A percentile compares a stretch with the other conserved stretches of the same genome.
phyloP scores from a whole-genome alignment of 208 protist genomes.

The Crithidia acanthocephali region DNA sequence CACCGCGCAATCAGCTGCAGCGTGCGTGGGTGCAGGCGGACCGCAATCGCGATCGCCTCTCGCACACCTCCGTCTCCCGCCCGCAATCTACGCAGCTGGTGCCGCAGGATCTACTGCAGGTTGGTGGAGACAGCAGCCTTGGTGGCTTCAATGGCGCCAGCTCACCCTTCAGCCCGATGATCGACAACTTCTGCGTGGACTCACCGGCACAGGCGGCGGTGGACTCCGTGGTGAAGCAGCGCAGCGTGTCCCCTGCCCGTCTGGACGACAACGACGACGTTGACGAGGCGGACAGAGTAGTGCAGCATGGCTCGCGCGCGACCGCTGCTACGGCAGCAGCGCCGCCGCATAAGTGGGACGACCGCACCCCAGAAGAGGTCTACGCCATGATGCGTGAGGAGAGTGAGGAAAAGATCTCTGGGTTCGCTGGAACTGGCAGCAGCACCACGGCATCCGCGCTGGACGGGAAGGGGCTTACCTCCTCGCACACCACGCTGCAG shows the following conservation, averaged over 20 bases:
- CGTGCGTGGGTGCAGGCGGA: conserved; percentile 66
- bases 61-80: conserved; percentile 20
- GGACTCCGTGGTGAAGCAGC: not conserved
- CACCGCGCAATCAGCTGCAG: conserved; percentile 49
- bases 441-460: not conserved
- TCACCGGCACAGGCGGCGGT: not conserved
- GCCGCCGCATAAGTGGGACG: conserved; percentile 14
- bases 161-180: conserved; percentile 20
- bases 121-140: not conserved
- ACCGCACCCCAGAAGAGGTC: conserved; percentile 26
- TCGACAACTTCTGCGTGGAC: conserved; percentile 21
- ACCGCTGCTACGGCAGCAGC: too few species aligned
- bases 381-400: conserved; percentile 25
- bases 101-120: conserved; percentile 24
- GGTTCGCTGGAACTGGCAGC: not conserved
- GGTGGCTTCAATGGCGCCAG: not conserved
- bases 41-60: conserved; percentile 39
- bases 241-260: conserved; percentile 4
- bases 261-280: not conserved
- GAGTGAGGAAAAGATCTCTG: not conserved
- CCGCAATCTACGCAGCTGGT: conserved; percentile 30
- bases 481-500: conserved; percentile 1
- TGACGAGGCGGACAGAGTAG: not conserved
- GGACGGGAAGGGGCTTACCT: not conserved
- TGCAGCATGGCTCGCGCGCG: not conserved